phyloP scores from a whole-genome alignment of 1,284 basidiomycete species.

The Tylopilus orsonianus region DNA sequence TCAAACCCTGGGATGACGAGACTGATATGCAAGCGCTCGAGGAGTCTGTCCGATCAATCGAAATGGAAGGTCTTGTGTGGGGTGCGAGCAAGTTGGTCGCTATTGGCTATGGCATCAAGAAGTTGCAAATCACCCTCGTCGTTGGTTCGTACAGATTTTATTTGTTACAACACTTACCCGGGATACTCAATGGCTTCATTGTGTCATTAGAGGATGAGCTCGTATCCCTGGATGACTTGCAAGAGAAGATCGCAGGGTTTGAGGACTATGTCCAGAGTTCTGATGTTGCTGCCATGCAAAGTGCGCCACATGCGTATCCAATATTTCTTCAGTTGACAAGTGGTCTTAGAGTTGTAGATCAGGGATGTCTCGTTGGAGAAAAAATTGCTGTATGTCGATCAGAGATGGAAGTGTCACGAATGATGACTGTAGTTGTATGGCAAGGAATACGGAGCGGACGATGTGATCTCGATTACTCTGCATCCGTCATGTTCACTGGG shows the following conservation, averaged over 20 bases:
- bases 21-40: conserved; percentile 95
- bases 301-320: conserved; percentile 43
- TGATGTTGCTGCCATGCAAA: conserved; percentile 90
- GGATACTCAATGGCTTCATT: conserved; percentile 10
- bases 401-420: conserved; percentile 7
- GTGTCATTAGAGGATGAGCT: conserved; percentile 80
- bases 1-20: conserved; percentile 99
- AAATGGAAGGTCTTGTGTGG: conserved; percentile 94
- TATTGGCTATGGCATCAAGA: conserved; percentile 91
- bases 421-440: conserved; percentile 14
- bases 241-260: conserved; percentile 84
- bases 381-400: conserved; percentile 8
- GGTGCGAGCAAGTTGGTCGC: conserved; percentile 89
- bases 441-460: conserved; percentile 7
- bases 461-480: conserved; percentile 6
- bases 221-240: conserved; percentile 92
- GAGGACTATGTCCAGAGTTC: conserved; percentile 97
- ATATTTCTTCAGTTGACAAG: conserved; percentile 8
- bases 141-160: conserved; percentile 63
- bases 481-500: no score
- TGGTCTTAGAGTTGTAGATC: conserved; percentile 23
- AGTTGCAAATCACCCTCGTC: conserved; percentile 94
- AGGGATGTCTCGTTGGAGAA: neutral
- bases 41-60: conserved; percentile 79
- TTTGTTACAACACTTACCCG: neutral